These are phyloP conservation scores for Pyronema omphalodes DNA, from an alignment of 495 filamentous ascomycete species.

Conservation along the genomic window DNA sequence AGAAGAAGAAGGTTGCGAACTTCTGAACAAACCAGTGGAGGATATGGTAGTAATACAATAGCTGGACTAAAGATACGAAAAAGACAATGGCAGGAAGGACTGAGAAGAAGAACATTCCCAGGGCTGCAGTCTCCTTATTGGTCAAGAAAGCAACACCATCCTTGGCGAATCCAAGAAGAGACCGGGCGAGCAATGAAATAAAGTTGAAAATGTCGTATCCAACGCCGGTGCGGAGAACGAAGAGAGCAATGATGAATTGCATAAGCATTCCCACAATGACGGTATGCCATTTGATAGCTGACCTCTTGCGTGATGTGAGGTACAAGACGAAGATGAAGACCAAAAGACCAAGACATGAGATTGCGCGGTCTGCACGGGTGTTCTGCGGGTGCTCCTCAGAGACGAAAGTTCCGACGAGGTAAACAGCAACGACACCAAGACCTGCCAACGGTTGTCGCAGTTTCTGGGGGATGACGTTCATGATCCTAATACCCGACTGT, in stretches of 20 bases:
- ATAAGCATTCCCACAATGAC: slow-evolving; percentile 75
- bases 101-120: slow-evolving; percentile 48
- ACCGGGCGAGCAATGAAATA: slow-evolving; percentile 48
- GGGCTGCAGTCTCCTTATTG: slow-evolving; percentile 24
- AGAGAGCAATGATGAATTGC: slow-evolving; percentile 75
- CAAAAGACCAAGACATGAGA: slow-evolving; percentile 61
- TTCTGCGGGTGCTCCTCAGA: slow-evolving; percentile 53
- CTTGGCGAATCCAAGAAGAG: slow-evolving; percentile 51
- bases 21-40: slow-evolving; percentile 79
- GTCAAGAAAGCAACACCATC: slow-evolving; percentile 59
- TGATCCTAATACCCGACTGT: slow-evolving; percentile 36
- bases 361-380: slow-evolving; percentile 55
- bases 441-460: slow-evolving; percentile 41
- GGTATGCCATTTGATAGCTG: slow-evolving; percentile 62
- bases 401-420: slow-evolving; percentile 57
- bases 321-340: slow-evolving; percentile 53
- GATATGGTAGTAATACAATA: slow-evolving; percentile 47
- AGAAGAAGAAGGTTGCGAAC: slow-evolving; percentile 81
- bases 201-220: slow-evolving; percentile 79
- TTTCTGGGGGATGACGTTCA: slow-evolving; percentile 40
- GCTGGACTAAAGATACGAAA: slow-evolving; percentile 72
- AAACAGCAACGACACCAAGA: slow-evolving; percentile 41
- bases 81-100: slow-evolving; percentile 79
- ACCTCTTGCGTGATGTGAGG: slow-evolving; percentile 50
- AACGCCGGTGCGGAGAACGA: slow-evolving; percentile 60